A percentile compares a stretch with the other conserved stretches of the same genome.
phyloP scores from a whole-genome alignment of 2,329 filamentous ascomycete genomes.

The Colletotrichum sp. region DNA sequence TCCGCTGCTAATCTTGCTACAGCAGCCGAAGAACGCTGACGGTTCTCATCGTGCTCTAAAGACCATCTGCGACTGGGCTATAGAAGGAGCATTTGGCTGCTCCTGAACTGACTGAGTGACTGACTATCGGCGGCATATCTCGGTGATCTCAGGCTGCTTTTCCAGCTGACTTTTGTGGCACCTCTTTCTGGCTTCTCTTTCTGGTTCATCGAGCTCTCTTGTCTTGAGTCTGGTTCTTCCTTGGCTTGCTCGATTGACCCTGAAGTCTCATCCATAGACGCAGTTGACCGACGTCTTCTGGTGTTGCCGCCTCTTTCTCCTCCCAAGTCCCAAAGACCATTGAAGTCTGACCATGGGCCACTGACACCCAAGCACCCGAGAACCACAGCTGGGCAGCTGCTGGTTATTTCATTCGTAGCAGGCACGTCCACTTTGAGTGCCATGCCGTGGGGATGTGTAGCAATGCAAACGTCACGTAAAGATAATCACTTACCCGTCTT shows the following conservation, averaged over 20 bases:
- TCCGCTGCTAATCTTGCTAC: constrained; percentile 62
- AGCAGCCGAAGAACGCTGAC: constrained; percentile 47
- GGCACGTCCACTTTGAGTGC: not conserved
- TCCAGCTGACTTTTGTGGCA: constrained; percentile 15
- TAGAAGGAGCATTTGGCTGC: constrained; percentile 35
- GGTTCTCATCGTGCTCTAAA: constrained; percentile 45
- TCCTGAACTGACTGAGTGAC: constrained; percentile 21
- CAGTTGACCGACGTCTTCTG: not conserved
- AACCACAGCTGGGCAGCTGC: constrained; percentile 11
- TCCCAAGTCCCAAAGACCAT: constrained; percentile 14
- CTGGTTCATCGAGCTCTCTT: not conserved
- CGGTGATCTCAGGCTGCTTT: constrained; percentile 22
- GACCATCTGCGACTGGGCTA: constrained; percentile 54
- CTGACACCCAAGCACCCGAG: not conserved
- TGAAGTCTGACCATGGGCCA: not conserved
- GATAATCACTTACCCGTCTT: constrained; percentile 78
- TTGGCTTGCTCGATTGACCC: constrained; percentile 13
- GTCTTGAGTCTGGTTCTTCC: constrained; percentile 10
- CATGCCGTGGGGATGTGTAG: not conserved
- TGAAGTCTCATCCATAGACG: constrained; percentile 12
- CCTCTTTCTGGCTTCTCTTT: constrained; percentile 22
- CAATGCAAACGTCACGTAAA: constrained; percentile 2
- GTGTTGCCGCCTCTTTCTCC: constrained; percentile 10
- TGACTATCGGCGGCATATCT: constrained; percentile 24
- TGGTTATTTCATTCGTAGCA: not conserved